Conservation (phyloP, 2,329 filamentous ascomycete genomes). For the Colletotrichum higginsianum region DNA sequence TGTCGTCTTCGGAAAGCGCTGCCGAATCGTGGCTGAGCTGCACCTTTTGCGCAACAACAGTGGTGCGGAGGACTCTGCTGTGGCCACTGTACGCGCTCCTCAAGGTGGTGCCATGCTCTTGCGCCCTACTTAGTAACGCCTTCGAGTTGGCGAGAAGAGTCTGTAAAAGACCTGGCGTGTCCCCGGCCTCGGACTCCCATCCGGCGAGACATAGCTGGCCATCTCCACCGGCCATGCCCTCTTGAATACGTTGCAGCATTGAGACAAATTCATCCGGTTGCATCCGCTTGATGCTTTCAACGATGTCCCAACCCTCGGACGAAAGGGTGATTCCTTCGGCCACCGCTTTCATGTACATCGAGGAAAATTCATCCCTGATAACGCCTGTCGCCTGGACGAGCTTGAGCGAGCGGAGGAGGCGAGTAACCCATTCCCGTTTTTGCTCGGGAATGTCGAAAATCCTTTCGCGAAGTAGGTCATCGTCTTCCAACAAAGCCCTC, state of each 20-base stretch:
- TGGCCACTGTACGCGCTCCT: conserved; percentile 83
- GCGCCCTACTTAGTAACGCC: conserved; percentile 60
- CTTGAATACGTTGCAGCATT: conserved; percentile 60
- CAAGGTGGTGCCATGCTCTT: conserved; percentile 65
- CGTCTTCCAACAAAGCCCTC: conserved; percentile 71
- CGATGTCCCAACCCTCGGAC: conserved; percentile 67
- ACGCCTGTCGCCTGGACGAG: conserved; percentile 58
- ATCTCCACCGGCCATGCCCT: conserved; percentile 54
- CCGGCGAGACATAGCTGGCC: conserved; percentile 54
- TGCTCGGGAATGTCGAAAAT: conserved; percentile 52
- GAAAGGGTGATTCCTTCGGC: conserved; percentile 66
- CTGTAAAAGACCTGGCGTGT: conserved; percentile 54
- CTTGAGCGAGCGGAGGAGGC: conserved; percentile 65
- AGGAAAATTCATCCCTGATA: conserved; percentile 60
- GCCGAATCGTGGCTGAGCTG: conserved; percentile 83
- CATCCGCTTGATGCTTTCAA: conserved; percentile 73
- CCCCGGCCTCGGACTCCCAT: conserved; percentile 50
- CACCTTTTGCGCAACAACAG: conserved; percentile 85
- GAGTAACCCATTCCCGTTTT: conserved; percentile 56
- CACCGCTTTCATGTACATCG: conserved; percentile 74
- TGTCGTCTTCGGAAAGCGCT: conserved; percentile 78
- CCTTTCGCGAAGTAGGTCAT: conserved; percentile 67
- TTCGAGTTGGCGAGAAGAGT: conserved; percentile 63
- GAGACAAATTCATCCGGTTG: conserved; percentile 64
- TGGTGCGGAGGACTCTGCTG: conserved; percentile 79